Evolutionary conservation across 2,329 filamentous ascomycete species (phyloP), one percentile per base, ranked within the genome.

Genomic region (Daldinia sp.): DNA sequence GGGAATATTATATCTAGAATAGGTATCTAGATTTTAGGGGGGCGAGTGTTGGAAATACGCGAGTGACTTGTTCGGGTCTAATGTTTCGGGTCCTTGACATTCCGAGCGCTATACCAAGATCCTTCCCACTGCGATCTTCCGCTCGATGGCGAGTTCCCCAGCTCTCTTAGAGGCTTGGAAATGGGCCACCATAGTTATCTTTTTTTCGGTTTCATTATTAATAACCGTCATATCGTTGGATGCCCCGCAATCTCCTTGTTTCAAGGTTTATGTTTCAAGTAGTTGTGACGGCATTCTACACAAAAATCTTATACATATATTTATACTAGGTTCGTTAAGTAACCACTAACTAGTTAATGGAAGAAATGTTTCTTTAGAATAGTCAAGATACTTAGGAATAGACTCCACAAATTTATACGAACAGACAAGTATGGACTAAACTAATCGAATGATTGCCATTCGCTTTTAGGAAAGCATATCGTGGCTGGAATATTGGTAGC

Each of bases 81-180:
- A 58, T 63, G 69, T 71, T 71, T 71, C 69, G 69, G 69, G 58
- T 35, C 56, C 60, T 59, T 65, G 67, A 62, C 53, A 15, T 60
- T 51, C 69, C 69, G 69, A 70, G 69, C 69, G 67, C 69, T 68
- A 68, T 58, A 20, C 57, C n/a, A 33, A 66, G 51, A 65, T 68
- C 53, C 53, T 35, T 53, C 53, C 35, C 20, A 42, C 46, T 15
- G 18, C 10, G 30, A 28, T 55, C 35, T 44, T 55, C 54, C 30
- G 33, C 13, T 30, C 9, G 9, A 54, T 3, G 30, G 51, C 33
- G 18, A 26, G 3, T 54, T 35, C 51, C 33, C 33, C 33, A 30
- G 30, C 2, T 37, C 13, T 54, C 33, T 37, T 37, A 26, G 26
- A 37, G 18, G 39, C 9, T 44, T 15, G 23, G 12, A 6, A 28